Evolutionary conservation across 1,284 basidiomycete species (phyloP).

Genomic region (Earliella scabrosa): DNA sequence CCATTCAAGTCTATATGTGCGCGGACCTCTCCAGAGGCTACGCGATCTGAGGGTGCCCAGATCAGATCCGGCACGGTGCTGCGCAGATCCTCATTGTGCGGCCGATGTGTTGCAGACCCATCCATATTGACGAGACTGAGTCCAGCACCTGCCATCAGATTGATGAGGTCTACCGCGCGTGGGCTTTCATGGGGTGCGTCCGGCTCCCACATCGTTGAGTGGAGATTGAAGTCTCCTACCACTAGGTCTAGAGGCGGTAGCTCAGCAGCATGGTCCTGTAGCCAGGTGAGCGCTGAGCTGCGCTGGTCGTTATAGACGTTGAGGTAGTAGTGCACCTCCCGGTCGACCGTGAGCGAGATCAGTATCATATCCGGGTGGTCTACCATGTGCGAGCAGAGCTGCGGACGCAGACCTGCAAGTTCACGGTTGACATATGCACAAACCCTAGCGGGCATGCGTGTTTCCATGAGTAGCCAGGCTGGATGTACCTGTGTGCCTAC

Average conservation of each 20-base stretch:
- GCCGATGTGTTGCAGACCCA: not conserved
- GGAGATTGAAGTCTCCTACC: no score
- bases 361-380: conserved; percentile 6
- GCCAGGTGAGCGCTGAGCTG: not conserved
- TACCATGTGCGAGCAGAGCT: conserved; percentile 2
- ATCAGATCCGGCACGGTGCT: not conserved
- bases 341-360: not conserved
- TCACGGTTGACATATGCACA: conserved; percentile 4
- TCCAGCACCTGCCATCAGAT: not conserved
- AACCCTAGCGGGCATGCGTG: not conserved
- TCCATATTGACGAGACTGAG: not conserved
- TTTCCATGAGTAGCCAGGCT: conserved; percentile 2
- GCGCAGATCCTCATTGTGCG: not conserved
- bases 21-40: not conserved
- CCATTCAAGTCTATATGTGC: no score
- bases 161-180: not conserved
- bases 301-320: not conserved
- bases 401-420: not conserved
- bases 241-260: not conserved
- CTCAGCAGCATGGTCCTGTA: not conserved
- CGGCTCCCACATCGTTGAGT: conserved; percentile 4
- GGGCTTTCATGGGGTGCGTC: conserved; percentile 3
- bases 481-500: conserved; percentile 1
- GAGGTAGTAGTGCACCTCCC: no score
- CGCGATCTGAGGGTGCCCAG: not conserved